phyloP scores from a whole-genome alignment of 192 early-diverging fungal species.

The Umbelopsis vinacea region DNA sequence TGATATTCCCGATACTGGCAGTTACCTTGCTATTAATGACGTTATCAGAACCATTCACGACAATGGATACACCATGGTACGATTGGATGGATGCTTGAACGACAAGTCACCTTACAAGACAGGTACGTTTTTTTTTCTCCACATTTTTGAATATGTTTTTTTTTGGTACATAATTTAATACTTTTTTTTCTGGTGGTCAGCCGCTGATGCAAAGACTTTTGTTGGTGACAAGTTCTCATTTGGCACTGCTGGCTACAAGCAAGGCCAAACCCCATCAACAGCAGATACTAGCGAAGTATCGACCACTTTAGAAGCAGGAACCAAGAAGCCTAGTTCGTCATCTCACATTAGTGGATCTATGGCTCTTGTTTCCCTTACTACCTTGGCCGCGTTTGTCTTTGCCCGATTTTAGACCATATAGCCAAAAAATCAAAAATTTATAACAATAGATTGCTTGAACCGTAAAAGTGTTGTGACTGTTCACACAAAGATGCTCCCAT shows the following conservation, averaged over 20 bases:
- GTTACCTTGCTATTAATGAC: slow-evolving; percentile 48
- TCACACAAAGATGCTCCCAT: neutral
- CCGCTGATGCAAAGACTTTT: slow-evolving; percentile 39
- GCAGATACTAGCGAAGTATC: neutral
- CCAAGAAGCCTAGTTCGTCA: neutral
- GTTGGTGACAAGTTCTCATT: slow-evolving; percentile 51
- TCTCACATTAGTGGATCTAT: neutral
- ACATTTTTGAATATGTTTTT: neutral
- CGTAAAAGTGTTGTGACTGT: too few relatives aligned
- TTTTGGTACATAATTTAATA: neutral
- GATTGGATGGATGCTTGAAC: slow-evolving; percentile 56
- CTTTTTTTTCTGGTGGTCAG: neutral
- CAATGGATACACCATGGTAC: slow-evolving; percentile 55
- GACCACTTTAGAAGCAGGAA: neutral
- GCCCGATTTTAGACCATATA: neutral
- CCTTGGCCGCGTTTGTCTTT: neutral
- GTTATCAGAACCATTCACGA: slow-evolving; percentile 45
- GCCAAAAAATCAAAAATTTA: too few relatives aligned
- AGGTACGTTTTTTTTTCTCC: slow-evolving; percentile 19
- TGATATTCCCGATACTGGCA: slow-evolving; percentile 55
- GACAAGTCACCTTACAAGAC: slow-evolving; percentile 53
- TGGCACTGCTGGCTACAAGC: slow-evolving; percentile 46
- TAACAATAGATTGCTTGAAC: too few relatives aligned
- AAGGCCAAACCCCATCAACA: slow-evolving; percentile 36
- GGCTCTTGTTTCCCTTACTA: neutral